Base-by-base conservation (phyloP, 2,329 filamentous ascomycete species). In the Colletotrichum costaricense region DNA sequence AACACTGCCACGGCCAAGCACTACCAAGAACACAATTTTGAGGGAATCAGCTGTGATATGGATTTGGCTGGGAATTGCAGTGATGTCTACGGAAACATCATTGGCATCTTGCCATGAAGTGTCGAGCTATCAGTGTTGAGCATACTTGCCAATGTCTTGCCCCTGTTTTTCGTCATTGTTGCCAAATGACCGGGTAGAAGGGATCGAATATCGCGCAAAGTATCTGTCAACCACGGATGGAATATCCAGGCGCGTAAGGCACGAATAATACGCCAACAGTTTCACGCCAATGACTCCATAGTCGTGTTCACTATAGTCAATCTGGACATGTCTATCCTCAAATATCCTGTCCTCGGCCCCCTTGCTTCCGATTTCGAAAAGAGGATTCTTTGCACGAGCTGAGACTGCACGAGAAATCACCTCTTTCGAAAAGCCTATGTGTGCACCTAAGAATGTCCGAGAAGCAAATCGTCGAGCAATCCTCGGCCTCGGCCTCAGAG, bases 1-100 rank as follows among this genome's bases (percentile, higher is more conserved):
- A 59, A 60, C 66, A 73, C 59, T 60, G 70, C 60, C 70, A 62
- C 66, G 8, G 70, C 66, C 66, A 73, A 73, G 70, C 24, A n/a
- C 33, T 60, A 64, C 70, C 66, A 69, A 73, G 70, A 24, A n/a
- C 24, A 24, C 28, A 28, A 35, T 3, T 5, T 28, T 42, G 4
- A 33, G 26, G 26, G 30, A 54, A 52, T n/a, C 16, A 28, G 60
- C 69, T 55, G 24, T 49, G 52, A n/a, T 5, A 65, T 64, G 54
- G 7, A n/a, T 16, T 30, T 14, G 35, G 7, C 22, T 19, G 14
- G 14, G 16, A 12, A 2, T 7, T 8, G 0, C 9, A 14, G 42
- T 52, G 3, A 4, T 24, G 19, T 16, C 22, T 16, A 7, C 16
- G 12, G 8, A 54, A 5, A 1, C 14, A 9, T 3, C 33, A 11